phyloP scores from a whole-genome alignment of 768 basidiomycete species.

The Lactifluus rugatus region DNA sequence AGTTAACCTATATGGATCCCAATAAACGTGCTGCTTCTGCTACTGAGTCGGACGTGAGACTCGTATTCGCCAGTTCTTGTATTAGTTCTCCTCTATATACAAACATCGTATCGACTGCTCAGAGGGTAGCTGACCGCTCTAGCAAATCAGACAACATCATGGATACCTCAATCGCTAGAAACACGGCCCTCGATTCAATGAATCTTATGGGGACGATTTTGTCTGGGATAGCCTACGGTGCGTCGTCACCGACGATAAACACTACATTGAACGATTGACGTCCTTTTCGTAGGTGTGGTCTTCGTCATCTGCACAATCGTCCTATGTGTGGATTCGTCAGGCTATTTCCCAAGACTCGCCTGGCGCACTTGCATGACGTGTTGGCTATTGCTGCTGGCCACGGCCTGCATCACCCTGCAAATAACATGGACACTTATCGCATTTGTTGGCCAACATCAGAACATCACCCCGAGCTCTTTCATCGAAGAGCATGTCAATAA shows the following conservation, averaged over 20 bases:
- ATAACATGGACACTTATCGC: conserved; percentile 18
- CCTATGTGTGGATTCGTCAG: neutral
- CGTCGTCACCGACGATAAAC: neutral
- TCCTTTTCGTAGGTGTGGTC: conserved; percentile 17
- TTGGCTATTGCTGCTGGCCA: conserved; percentile 16
- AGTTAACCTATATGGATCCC: neutral
- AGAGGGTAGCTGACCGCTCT: neutral
- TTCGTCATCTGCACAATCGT: conserved; percentile 13
- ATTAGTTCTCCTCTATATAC: conserved; percentile 7
- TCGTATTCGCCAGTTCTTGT: conserved; percentile 15
- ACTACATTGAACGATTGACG: neutral
- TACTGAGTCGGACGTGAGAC: neutral
- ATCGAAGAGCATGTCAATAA: conserved; percentile 17
- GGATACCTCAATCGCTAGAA: neutral
- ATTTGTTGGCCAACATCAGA: conserved; percentile 21
- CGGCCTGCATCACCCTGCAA: conserved; percentile 10
- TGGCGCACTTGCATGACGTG: conserved; percentile 2
- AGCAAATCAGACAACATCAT: neutral
- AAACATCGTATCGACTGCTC: neutral
- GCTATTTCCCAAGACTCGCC: neutral
- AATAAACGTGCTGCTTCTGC: neutral
- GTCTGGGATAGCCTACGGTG: conserved; percentile 23
- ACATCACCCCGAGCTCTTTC: conserved; percentile 22
- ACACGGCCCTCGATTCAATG: conserved; percentile 3
- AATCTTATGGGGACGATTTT: conserved; percentile 22